Base-by-base conservation (phyloP, 495 filamentous ascomycete species). In the Astrothelium subdiscretum region DNA sequence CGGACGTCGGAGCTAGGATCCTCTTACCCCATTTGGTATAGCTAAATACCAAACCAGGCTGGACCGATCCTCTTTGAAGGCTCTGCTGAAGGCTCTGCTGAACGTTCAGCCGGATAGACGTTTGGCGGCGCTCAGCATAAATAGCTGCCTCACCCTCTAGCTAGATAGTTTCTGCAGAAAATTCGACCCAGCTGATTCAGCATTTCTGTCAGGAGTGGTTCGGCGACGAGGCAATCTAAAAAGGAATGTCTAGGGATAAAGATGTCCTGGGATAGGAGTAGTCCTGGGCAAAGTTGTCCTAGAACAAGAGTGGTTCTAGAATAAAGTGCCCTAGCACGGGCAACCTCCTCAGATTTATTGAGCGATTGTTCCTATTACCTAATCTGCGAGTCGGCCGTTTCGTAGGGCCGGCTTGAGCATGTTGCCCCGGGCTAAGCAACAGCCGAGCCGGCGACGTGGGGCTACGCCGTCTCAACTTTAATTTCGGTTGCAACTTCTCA, bases 391-490 rank as follows among this genome's bases (percentile, higher is more conserved):
- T 15, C 35, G 35, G 42, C n/a, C n/a, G n/a, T n/a, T n/a, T n/a
- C n/a, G n/a, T 2, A 48, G 43, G 43, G 43, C 43, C 1, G 20
- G 43, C 43, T 1, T 48, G 1, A 48, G 43, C 43, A 48, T n/a
- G 43, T 48, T 48, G 43, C 43, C n/a, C 20, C 43, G 43, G 43
- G 43, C 43, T 48, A 18, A 1, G 43, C 43, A 48, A 48, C 43
- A 48, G 43, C 43, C 43, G n/a, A 48, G 43, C 43, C 12, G 12
- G 43, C 43, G 43, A 48, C n/a, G 43, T 48, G 20, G 43, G 43
- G 35, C n/a, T 38, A 15, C 35, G 35, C 48, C 48, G 48, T 54
- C 48, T 54, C 48, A 54, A 54, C 48, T 54, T 54, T 29, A 54
- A 54, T 54, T 54, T 54, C 43, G 43, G 43, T 22, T 48, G 43